Evolutionary conservation across 2,329 filamentous ascomycete species (phyloP), one percentile per base, ranked within the genome.

Genomic region (Claviceps cyperi): DNA sequence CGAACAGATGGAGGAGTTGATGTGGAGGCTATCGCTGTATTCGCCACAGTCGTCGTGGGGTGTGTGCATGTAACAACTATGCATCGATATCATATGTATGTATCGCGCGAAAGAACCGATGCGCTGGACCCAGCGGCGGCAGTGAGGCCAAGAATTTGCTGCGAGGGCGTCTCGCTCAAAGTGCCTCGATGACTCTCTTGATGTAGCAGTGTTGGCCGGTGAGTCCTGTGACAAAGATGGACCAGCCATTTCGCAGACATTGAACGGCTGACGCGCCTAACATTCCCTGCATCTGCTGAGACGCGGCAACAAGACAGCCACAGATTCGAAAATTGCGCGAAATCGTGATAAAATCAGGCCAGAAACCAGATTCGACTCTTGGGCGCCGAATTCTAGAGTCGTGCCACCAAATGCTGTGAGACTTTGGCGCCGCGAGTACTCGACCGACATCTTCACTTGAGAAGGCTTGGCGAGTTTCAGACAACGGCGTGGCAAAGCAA

Each of bases 191-290:
- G 48, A 40, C 8, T 37, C n/a, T 19, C 14, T 17, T 39, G 37
- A 19, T 21, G 24, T 11, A 6, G 40, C 43, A 14, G 28, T 41
- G 39, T 5, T 15, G 39, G 14, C 17, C 8, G 2, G 9, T 28
- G n/a, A n/a, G n/a, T n/a, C 60, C 40, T 63, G 61, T 36, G 62
- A 62, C 46, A 64, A 57, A 37, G 59, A 62, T 43, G 60, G 60
- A 36, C 60, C 60, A 32, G 61, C 57, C 64, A 66, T 66, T 51
- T 53, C 51, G 44, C 41, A 49, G 43, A 43, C 47, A 44, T 41
- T 22, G 37, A 43, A 51, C 44, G 51, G 46, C 46, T 41, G 47
- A 32, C 5, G 39, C 44, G 35, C 9, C 44, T 32, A 13, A n/a
- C 32, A 46, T 46, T 36, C 17, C 9, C 28, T 32, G 15, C 32